phyloP scores from a whole-genome alignment of 2,329 filamentous ascomycete species.

The Pseudocercospora pini-densiflorae region DNA sequence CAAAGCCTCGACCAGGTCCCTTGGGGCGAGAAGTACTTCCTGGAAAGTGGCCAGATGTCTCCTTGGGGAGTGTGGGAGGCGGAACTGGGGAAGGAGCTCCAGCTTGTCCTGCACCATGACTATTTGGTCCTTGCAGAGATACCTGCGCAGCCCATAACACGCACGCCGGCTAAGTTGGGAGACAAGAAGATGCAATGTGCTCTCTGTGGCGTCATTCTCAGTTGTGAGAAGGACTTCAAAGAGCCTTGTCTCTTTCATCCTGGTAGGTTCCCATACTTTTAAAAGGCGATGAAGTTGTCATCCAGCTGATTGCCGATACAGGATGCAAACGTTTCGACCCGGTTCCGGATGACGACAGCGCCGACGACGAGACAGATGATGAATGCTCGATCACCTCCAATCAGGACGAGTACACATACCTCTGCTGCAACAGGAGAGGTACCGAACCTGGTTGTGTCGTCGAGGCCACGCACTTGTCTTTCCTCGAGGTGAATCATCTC shows the following conservation, averaged over 20 bases:
- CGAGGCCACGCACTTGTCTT: background rate
- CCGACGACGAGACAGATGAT: background rate
- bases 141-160: background rate
- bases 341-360: background rate
- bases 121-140: background rate
- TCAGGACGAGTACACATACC: background rate
- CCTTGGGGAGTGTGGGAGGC: background rate
- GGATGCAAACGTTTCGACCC: background rate
- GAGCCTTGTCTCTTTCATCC: conserved; percentile 3
- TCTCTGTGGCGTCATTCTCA: background rate
- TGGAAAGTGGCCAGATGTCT: background rate
- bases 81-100: background rate
- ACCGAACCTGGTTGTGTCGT: background rate
- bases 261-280: background rate
- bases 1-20: background rate
- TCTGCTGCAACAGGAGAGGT: background rate
- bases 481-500: background rate
- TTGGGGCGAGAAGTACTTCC: background rate
- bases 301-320: background rate
- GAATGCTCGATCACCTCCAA: background rate
- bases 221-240: background rate
- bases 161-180: background rate
- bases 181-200: background rate
- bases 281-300: background rate
- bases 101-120: background rate